Percentiles rank a stretch among this genome's conserved stretches.
Conservation (phyloP, 1,284 basidiomycete species). For the Boletus hoseneyae region DNA sequence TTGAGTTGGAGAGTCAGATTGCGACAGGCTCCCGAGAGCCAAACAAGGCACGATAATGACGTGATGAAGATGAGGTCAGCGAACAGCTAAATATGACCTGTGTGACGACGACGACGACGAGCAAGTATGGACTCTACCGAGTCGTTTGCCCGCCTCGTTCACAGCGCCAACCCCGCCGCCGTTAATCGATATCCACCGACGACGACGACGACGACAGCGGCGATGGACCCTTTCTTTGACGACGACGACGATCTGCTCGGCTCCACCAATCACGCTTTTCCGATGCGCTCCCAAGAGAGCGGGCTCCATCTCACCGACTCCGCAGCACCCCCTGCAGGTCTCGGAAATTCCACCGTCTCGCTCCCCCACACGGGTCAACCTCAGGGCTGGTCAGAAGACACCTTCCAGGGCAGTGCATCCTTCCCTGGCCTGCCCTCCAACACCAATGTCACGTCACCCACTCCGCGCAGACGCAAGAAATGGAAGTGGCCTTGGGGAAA, state of each 20-base stretch:
- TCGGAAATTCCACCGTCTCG: conserved; percentile 40
- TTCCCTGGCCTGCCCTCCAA: conserved; percentile 33
- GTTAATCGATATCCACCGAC: conserved; percentile 32
- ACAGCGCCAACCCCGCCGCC: conserved; percentile 67
- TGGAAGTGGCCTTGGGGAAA: conserved; percentile 82
- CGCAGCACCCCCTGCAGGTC: conserved; percentile 61
- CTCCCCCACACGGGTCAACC: conserved; percentile 45
- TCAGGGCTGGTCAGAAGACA: conserved; percentile 63
- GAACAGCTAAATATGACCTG: background rate
- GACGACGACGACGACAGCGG: conserved; percentile 19
- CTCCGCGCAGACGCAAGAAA: conserved; percentile 23
- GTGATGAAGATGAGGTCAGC: conserved; percentile 14
- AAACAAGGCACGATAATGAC: conserved; percentile 19
- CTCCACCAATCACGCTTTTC: conserved; percentile 34
- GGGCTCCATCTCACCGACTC: conserved; percentile 56
- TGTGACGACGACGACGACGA: conserved; percentile 6
- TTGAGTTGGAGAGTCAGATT: too few relatives aligned
- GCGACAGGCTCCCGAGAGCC: background rate
- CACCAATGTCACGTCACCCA: conserved; percentile 4
- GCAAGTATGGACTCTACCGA: conserved; percentile 37
- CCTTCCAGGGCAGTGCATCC: conserved; percentile 43
- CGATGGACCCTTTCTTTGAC: conserved; percentile 78
- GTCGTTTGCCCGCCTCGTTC: conserved; percentile 72
- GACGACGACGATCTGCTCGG: conserved; percentile 52
- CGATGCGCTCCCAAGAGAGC: conserved; percentile 68